Percentiles rank a stretch among this genome's conserved stretches.
These are phyloP conservation scores for Vigna trinervia DNA, from an alignment of 306 rosid species.

Conservation along the genomic window DNA sequence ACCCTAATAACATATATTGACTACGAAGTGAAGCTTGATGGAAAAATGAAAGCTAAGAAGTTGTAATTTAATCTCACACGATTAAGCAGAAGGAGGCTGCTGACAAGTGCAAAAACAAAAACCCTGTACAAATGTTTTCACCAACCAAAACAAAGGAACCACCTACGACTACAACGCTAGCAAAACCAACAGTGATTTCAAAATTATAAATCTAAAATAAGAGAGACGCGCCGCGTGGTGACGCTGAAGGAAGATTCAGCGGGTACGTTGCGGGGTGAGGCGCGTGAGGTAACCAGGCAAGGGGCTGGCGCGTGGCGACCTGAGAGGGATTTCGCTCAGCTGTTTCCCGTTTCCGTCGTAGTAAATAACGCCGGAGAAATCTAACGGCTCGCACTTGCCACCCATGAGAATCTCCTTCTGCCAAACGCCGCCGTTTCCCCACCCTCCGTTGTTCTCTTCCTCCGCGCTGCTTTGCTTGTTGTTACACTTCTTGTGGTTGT, in stretches of 20 bases:
- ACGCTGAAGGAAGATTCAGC: not conserved
- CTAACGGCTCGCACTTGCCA: slow-evolving; percentile 84
- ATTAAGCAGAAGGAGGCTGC: not conserved
- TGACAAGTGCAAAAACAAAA: slow-evolving; percentile 23
- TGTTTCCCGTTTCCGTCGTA: slow-evolving; percentile 71
- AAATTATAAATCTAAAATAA: not conserved
- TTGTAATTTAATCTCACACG: not conserved
- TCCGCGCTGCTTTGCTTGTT: slow-evolving; percentile 28
- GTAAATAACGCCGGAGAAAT: slow-evolving; percentile 78
- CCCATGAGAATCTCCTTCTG: slow-evolving; percentile 90
- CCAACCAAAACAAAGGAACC: not conserved
- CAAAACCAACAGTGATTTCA: not conserved
- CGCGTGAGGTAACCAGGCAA: slow-evolving; percentile 74
- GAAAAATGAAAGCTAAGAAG: not conserved
- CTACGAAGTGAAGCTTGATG: not conserved
- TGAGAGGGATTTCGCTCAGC: slow-evolving; percentile 57
- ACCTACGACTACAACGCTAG: not conserved
- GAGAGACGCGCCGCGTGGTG: not conserved
- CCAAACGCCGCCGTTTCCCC: slow-evolving; percentile 96
- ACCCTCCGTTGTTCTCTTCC: slow-evolving; percentile 35
- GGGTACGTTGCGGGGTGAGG: not conserved
- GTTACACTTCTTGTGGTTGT: not conserved
- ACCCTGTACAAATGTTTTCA: slow-evolving; percentile 14
- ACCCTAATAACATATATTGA: too few relatives aligned
- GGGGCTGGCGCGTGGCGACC: slow-evolving; percentile 94